Evolutionary conservation across 805 yeast species (phyloP).

Genomic region (Pichia rugopelliculosa): DNA sequence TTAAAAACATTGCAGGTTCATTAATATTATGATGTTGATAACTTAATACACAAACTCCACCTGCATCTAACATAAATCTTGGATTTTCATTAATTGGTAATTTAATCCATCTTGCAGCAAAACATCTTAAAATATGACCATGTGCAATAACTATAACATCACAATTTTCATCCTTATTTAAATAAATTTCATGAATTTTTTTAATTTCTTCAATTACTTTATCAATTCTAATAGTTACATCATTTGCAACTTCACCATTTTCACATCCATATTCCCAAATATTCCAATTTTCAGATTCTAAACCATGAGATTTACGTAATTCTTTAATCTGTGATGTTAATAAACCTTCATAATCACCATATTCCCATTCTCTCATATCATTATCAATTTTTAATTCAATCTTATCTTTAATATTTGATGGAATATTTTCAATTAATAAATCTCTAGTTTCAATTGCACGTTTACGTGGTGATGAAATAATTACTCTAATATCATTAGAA

Average conservation of each 20-base stretch:
- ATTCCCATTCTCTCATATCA: constrained; percentile 90
- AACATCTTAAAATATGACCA: constrained; percentile 86
- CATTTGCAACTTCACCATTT: constrained; percentile 65
- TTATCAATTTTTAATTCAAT: constrained; percentile 48
- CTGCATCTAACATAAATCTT: constrained; percentile 81
- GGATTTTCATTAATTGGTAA: constrained; percentile 58
- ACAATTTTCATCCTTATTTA: constrained; percentile 44
- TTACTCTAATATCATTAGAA: constrained; percentile 52
- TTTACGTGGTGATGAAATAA: constrained; percentile 73
- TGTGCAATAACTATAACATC: constrained; percentile 85
- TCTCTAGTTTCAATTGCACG: constrained; percentile 74
- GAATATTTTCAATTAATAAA: constrained; percentile 46
- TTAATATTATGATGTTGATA: constrained; percentile 78
- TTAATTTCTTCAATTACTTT: constrained; percentile 58
- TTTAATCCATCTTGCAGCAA: constrained; percentile 83
- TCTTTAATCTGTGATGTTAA: constrained; percentile 58
- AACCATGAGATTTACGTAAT: constrained; percentile 52
- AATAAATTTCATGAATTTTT: constrained; percentile 47
- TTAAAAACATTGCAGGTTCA: constrained; percentile 81
- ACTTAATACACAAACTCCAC: constrained; percentile 88
- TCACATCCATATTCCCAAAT: constrained; percentile 95
- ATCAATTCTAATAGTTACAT: constrained; percentile 70
- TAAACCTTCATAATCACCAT: constrained; percentile 91
- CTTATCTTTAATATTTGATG: constrained; percentile 33
- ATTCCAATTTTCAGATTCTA: constrained; percentile 50